A percentile compares a stretch with the other conserved stretches of the same genome.
These are phyloP conservation scores for Teunomyces funiuensis DNA, from an alignment of 805 yeast genomes.

Conservation along the genomic window DNA sequence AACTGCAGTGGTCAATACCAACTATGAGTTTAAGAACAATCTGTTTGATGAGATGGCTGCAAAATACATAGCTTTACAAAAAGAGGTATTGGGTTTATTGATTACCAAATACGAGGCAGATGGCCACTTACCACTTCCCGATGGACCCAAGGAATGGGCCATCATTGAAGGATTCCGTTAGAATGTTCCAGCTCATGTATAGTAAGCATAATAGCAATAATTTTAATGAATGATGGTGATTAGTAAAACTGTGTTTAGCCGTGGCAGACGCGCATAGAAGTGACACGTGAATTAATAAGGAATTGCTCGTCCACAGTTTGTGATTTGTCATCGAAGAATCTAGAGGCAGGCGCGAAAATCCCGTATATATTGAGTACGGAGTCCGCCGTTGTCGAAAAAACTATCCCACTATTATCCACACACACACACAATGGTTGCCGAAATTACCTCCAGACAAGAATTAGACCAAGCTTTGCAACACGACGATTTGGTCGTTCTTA, in stretches of 20 bases:
- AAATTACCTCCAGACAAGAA: slow-evolving; percentile 43
- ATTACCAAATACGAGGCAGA: neutral
- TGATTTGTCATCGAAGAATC: slow-evolving; percentile 3
- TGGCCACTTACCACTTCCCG: slow-evolving; percentile 3
- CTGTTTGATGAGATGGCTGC: slow-evolving; percentile 3
- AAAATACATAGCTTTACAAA: neutral
- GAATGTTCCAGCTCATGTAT: neutral
- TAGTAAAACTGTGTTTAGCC: neutral
- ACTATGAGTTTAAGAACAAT: neutral
- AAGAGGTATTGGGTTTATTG: neutral
- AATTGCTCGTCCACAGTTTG: no score
- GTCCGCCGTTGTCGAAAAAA: neutral
- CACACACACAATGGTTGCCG: slow-evolving; percentile 34
- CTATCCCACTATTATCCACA: neutral
- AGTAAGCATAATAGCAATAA: neutral
- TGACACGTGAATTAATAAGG: neutral
- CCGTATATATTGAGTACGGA: neutral
- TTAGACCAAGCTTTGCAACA: slow-evolving; percentile 63
- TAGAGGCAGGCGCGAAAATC: neutral
- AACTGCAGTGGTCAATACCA: neutral
- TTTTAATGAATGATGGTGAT: neutral
- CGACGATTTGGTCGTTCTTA: slow-evolving; percentile 82
- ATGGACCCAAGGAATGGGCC: neutral
- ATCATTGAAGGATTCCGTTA: neutral
- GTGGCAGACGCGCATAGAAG: neutral